phyloP scores from a whole-genome alignment of 2,329 filamentous ascomycete species.

The Cryphonectria nitschkei region DNA sequence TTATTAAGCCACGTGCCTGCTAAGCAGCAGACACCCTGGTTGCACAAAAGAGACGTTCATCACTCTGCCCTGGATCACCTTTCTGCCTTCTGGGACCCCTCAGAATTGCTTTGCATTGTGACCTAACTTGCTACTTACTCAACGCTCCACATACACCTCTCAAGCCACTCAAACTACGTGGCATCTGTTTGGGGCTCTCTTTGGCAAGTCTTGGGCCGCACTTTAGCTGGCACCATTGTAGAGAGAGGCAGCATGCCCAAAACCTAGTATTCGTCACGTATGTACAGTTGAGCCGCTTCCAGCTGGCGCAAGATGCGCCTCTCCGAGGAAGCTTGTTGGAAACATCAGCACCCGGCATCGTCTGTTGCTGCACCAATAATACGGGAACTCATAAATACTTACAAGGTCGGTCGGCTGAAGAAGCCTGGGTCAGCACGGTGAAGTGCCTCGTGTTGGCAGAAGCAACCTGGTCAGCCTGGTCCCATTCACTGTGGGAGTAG shows the following conservation, averaged over 20 bases:
- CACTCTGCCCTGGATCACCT: no score
- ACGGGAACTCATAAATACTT: not conserved
- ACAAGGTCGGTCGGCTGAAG: constrained; percentile 13
- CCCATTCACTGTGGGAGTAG: not conserved
- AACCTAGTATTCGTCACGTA: not conserved
- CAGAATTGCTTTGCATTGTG: not conserved
- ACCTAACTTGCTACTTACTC: not conserved
- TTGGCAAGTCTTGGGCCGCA: not conserved
- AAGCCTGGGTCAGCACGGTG: constrained; percentile 6
- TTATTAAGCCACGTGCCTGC: not conserved
- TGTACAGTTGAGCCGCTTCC: not conserved
- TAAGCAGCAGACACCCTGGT: not conserved
- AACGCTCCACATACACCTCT: not conserved
- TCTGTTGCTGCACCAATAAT: not conserved
- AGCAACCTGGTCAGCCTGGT: not conserved
- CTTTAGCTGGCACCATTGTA: not conserved
- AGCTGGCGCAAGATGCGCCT: constrained; percentile 15
- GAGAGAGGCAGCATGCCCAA: not conserved
- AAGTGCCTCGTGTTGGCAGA: constrained; percentile 6
- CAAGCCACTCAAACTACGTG: not conserved
- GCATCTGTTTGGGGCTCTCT: not conserved
- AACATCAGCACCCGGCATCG: not conserved
- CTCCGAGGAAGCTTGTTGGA: not conserved
- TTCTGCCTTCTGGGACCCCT: no score
- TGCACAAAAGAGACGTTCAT: not conserved